Evolutionary conservation across 2,329 filamentous ascomycete genomes (phyloP), one percentile per base, ranked within the genome.

Genomic region (Fusarium sp.): DNA sequence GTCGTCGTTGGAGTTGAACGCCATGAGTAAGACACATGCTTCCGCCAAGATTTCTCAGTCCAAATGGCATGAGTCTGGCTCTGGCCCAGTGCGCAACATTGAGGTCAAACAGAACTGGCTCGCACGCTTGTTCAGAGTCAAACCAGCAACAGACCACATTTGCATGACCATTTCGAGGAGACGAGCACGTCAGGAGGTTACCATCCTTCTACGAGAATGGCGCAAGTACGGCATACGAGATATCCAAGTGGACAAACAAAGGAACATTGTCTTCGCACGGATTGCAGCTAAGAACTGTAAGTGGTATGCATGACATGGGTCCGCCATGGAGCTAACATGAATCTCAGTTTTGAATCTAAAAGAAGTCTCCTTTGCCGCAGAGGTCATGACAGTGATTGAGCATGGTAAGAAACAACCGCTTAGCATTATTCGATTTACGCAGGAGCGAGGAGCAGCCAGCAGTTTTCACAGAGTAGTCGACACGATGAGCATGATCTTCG

Each of bases 331-430:
- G 32, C 77, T 81, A 64, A 81, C 59, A 12, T 49, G 7, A n/a
- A 38, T 42, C 7, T 14, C 74, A 95, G 93, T 92, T 76, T 87
- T 97, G 55, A 88, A 91, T 69, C 88, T 98, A 78, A 96, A 95
- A 78, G 92, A 94, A 59, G 94, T 98, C n/a, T 88, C 91, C 17
- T 95, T 98, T 80, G 92, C 93, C 18, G 90, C 91, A 40, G 94
- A 98, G 79, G 88, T 98, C 67, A 97, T 97, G 83, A 94, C 92
- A 3, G 92, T 97, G 40, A 92, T 97, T 68, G 93, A 97, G 82
- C 92, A 96, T 77, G 93, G 93, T 50, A 91, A 89, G 75, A 91
- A 90, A 70, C 90, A 89, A 48, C 91, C 91, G 49, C 87, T 98
- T 58, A 93, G 92, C 79, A 90, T 98, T 71, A 90, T 93, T 33